Evolutionary conservation across 2,329 filamentous ascomycete genomes (phyloP), one percentile per base, ranked within the genome.

Genomic region (Talaromyces verruculosus): DNA sequence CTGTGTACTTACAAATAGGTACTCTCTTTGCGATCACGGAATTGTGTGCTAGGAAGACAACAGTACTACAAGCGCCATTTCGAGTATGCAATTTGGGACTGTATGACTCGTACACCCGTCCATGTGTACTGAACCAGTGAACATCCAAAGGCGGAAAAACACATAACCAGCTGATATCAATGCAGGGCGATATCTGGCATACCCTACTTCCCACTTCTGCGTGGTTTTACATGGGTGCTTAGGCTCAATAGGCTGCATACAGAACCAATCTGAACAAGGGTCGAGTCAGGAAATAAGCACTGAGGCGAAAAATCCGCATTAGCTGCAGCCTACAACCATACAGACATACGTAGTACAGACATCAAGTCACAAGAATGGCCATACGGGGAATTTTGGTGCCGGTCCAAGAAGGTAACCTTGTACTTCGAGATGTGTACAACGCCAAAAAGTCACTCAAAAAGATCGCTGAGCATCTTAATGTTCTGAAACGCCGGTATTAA

Each of bases 371-470:
- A 28, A 19, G 28, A 19, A 15, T 22, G 19, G 3, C 57, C 37
- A 60, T 30, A 60, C 39, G 57, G 57, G 17, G 57, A 60, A n/a
- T 60, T 60, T 60, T 6, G 57, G 57, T 60, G 22, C 57, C 39
- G 45, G 35, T 39, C 39, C 45, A 28, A 15, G 7, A 41, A n/a
- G 30, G 25, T 41, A 28, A 57, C n/a, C 41, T 41, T 19, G 17
- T 33, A 53, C 15, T 53, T 33, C 30, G 51, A 19, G n/a, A 37
- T 35, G 30, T 55, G n/a, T 53, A 35, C 10, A 35, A 19, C 30
- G 4, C 3, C 10, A 22, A 22, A 35, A 35, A 33, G 17, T 13
- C 7, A 15, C 30, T 2, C 28, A n/a, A 28, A 22, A n/a, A 30
- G 2, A 28, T 17, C 5, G 22, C 6, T 13, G 47, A 47, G 22